Base-by-base conservation (phyloP, 2,329 filamentous ascomycete species). In the Huntiella decipiens region DNA sequence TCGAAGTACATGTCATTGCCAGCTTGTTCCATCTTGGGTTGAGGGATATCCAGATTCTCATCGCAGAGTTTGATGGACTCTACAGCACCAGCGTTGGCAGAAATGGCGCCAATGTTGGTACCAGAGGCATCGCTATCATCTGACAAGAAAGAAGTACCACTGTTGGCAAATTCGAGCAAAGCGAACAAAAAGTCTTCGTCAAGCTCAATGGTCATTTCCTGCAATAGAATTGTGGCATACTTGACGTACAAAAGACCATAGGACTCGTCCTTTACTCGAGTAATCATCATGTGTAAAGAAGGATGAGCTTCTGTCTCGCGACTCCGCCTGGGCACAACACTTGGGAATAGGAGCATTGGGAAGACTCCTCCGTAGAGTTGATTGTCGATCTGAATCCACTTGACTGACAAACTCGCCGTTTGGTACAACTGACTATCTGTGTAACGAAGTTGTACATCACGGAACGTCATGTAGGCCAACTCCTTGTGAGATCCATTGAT, bases 341-440 rank as follows among this genome's bases (percentile, higher is more conserved):
- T 95, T 4, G 91, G 91, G 59, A 98, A 98, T 48, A 98, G 69
- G 28, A 98, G 77, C 64, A 98, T 93, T 0, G 91, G 91, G 69
- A 98, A 98, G 54, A 98, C 87, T 19, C 92, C 91, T 22, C 92
- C 92, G 56, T 98, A 98, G 11, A 98, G 74, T 61, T 98, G 91
- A 55, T 98, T 98, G 62, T 98, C 91, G 54, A 98, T 83, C 61
- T 98, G 91, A 22, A 98, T 91, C 92, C 92, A 98, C 61, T 98
- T 96, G 58, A 96, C 80, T 0, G 85, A 83, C 43, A 91, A 68
- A 41, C 84, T 88, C 51, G 95, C 63, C 1, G 86, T 96, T 61
- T 98, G 91, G 57, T 94, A 94, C 12, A 95, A 67, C 13, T 78
- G 74, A n/a, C 91, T 96, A 56, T 98, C 91, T 47, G 78, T 85